Conservation (phyloP, 2,329 filamentous ascomycete species). For the Alternaria burnsii region DNA sequence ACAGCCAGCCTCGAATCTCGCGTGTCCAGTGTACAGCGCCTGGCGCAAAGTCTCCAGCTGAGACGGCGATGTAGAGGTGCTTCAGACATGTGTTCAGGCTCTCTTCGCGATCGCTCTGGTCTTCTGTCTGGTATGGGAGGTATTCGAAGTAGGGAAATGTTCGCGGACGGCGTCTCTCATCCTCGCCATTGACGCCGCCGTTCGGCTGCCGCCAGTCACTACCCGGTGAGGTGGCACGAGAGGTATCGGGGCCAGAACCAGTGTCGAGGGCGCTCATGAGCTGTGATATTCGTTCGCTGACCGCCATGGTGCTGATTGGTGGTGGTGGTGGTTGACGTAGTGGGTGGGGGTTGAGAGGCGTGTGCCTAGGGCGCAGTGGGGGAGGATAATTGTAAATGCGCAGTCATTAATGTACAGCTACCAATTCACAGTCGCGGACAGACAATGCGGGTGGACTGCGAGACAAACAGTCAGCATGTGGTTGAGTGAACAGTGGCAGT, state of each 20-base stretch:
- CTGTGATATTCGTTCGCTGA: constrained; percentile 53
- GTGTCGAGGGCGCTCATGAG: constrained; percentile 52
- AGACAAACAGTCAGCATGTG: constrained; percentile 24
- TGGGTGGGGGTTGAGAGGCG: constrained; percentile 23
- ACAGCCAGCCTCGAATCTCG: constrained; percentile 93
- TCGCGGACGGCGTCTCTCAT: constrained; percentile 73
- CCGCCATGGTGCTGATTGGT: constrained; percentile 45
- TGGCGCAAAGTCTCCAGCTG: constrained; percentile 91
- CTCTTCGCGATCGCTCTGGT: constrained; percentile 76
- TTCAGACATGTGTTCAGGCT: constrained; percentile 89
- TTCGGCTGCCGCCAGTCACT: constrained; percentile 65
- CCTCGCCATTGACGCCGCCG: constrained; percentile 56
- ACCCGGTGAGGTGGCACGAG: constrained; percentile 86
- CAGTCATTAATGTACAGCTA: constrained; percentile 38
- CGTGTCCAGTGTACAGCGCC: constrained; percentile 97
- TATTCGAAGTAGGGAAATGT: constrained; percentile 94
- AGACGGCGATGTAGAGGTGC: constrained; percentile 89
- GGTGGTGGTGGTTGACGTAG: constrained; percentile 9
- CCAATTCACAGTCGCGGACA: constrained; percentile 21
- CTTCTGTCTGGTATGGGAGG: constrained; percentile 88
- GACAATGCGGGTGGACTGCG: constrained; percentile 16
- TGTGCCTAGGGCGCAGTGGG: constrained; percentile 27
- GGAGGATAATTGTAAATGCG: constrained; percentile 16
- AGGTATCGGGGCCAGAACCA: constrained; percentile 71
- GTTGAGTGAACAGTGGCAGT: constrained; percentile 11